These are phyloP conservation scores for Hydrangea macrophylla DNA, from an alignment of 148 eudicot genomes.

Conservation along the genomic window DNA sequence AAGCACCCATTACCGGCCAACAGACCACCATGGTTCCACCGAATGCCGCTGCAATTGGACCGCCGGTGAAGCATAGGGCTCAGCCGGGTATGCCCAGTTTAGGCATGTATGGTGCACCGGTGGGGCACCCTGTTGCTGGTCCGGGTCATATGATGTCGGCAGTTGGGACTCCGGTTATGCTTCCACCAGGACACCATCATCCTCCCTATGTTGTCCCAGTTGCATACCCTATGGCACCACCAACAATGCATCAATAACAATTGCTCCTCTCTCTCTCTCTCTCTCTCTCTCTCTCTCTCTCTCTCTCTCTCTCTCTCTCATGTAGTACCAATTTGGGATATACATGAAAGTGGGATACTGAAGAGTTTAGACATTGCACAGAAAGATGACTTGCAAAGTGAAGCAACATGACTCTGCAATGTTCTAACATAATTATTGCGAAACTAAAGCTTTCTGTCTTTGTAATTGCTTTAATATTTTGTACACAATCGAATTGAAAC, in stretches of 20 bases:
- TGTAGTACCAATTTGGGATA: not conserved
- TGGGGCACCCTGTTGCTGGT: constrained; percentile 71
- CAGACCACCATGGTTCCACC: constrained; percentile 32
- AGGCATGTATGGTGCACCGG: constrained; percentile 77
- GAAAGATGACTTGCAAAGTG: not conserved
- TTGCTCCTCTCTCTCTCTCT: not conserved
- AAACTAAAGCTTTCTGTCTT: too few relatives aligned
- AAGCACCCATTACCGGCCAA: constrained; percentile 70
- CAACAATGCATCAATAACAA: constrained; percentile 69
- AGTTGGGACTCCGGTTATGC: constrained; percentile 83
- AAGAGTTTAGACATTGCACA: not conserved
- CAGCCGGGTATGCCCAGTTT: constrained; percentile 50
- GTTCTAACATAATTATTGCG: not conserved
- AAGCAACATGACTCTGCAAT: not conserved
- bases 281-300: too few relatives aligned
- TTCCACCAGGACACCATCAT: constrained; percentile 57
- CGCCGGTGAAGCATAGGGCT: constrained; percentile 33
- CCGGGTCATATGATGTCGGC: constrained; percentile 67
- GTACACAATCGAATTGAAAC: too few relatives aligned
- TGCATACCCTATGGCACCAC: constrained; percentile 75
- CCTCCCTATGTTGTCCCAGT: constrained; percentile 63
- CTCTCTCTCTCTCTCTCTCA: not conserved
- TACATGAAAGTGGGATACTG: not conserved
- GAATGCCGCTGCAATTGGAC: constrained; percentile 24
- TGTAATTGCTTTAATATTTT: too few relatives aligned